Conservation (phyloP, 768 basidiomycete species). For the Leccinum rimulosum region DNA sequence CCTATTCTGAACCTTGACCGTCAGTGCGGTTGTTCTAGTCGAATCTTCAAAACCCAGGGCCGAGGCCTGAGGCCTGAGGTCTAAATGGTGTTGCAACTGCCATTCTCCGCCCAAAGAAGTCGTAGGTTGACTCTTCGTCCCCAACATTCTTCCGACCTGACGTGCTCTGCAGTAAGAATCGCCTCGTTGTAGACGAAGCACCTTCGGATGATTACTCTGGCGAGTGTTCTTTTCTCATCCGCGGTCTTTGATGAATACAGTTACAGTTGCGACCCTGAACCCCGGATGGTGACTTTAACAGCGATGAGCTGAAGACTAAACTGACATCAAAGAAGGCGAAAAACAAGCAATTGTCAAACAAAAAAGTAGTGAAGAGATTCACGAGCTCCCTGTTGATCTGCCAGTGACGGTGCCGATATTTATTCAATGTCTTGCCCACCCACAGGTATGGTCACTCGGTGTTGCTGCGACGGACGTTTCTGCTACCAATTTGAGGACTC, state of each 20-base stretch:
- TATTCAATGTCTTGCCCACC: too few relatives aligned
- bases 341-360: too few relatives aligned
- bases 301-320: too few relatives aligned
- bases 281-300: constrained; percentile 77
- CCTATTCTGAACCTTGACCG: not conserved
- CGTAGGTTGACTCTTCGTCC: constrained; percentile 56
- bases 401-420: too few relatives aligned
- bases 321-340: too few relatives aligned
- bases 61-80: constrained; percentile 72
- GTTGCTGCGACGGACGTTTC: too few relatives aligned
- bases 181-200: constrained; percentile 95
- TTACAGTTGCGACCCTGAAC: constrained; percentile 85
- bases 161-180: constrained; percentile 73
- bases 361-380: too few relatives aligned
- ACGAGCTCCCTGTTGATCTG: too few relatives aligned
- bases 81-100: constrained; percentile 91
- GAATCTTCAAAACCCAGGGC: constrained; percentile 39
- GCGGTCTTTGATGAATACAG: constrained; percentile 15
- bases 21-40: constrained; percentile 72
- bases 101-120: constrained; percentile 96
- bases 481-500: too few relatives aligned
- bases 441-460: too few relatives aligned
- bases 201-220: constrained; percentile 95
- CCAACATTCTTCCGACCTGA: constrained; percentile 13
- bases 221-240: constrained; percentile 31